phyloP scores from a whole-genome alignment of 148 eudicot species.

The Spergularia marina region DNA sequence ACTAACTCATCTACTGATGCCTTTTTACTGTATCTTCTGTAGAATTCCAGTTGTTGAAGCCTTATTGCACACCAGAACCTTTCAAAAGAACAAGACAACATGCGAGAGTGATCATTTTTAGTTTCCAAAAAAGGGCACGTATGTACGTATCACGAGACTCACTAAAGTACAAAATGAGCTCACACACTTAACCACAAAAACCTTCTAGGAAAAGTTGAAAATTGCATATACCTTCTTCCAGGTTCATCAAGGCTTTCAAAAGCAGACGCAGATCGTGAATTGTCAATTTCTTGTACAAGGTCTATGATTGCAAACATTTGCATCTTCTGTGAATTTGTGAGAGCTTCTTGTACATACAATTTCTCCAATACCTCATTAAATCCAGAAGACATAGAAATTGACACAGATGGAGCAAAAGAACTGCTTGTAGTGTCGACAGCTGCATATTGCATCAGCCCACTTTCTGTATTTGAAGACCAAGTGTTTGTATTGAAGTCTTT shows the following conservation, averaged over 20 bases:
- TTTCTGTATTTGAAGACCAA: slow-evolving; percentile 40
- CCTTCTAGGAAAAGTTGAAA: neutral
- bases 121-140: neutral
- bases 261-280: slow-evolving; percentile 56
- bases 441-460: slow-evolving; percentile 31
- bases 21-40: slow-evolving; percentile 44
- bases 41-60: slow-evolving; percentile 65
- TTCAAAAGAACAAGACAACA: slow-evolving; percentile 14
- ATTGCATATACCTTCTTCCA: slow-evolving; percentile 74
- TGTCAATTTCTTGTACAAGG: slow-evolving; percentile 72
- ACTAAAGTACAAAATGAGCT: slow-evolving; percentile 5
- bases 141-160: neutral
- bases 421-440: slow-evolving; percentile 33
- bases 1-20: slow-evolving; percentile 55
- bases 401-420: slow-evolving; percentile 36
- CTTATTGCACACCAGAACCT: slow-evolving; percentile 94
- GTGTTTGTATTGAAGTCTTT: slow-evolving; percentile 31
- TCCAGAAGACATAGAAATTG: slow-evolving; percentile 43
- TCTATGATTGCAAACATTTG: slow-evolving; percentile 61
- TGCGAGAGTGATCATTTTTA: neutral
- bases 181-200: neutral
- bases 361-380: slow-evolving; percentile 55
- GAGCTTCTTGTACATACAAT: slow-evolving; percentile 34
- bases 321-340: slow-evolving; percentile 56
- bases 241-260: slow-evolving; percentile 86